Percentiles rank a stretch among this genome's conserved stretches.
Conservation (phyloP, 768 basidiomycete genomes). For the Paxillus rubicundulus region DNA sequence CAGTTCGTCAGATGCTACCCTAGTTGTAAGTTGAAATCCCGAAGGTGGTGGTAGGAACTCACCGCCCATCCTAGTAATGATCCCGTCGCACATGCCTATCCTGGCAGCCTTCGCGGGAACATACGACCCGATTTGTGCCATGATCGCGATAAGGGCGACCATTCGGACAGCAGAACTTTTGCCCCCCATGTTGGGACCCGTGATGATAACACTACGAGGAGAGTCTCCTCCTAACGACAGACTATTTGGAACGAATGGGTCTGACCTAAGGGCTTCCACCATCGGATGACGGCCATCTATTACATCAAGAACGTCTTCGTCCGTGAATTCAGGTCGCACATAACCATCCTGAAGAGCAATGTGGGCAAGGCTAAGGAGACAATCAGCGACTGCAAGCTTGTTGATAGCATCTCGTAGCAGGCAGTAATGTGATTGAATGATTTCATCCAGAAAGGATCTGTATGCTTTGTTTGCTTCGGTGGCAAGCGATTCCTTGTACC, state of each 20-base stretch:
- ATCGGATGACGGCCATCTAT: constrained; percentile 90
- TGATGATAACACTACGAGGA: constrained; percentile 66
- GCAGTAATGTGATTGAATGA: constrained; percentile 64
- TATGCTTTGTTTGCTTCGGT: constrained; percentile 67
- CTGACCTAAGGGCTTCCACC: constrained; percentile 72
- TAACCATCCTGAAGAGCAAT: constrained; percentile 78
- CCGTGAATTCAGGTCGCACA: constrained; percentile 71
- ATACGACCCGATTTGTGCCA: constrained; percentile 88
- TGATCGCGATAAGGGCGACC: constrained; percentile 71
- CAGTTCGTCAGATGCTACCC: constrained; percentile 80
- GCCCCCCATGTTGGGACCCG: constrained; percentile 85
- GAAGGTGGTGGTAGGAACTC: constrained; percentile 18
- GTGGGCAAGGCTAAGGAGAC: constrained; percentile 78
- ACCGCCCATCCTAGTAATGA: constrained; percentile 91
- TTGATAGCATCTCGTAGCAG: constrained; percentile 72
- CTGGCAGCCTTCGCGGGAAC: constrained; percentile 78
- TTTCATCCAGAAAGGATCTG: constrained; percentile 64
- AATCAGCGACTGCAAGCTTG: constrained; percentile 83
- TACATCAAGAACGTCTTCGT: constrained; percentile 68
- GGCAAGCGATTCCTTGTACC: constrained; percentile 68
- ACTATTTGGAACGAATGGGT: constrained; percentile 87
- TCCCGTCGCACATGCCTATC: constrained; percentile 78
- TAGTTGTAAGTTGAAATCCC: constrained; percentile 1
- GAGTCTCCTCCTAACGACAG: constrained; percentile 57
- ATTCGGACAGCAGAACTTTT: constrained; percentile 85